phyloP scores from a whole-genome alignment of 768 basidiomycete species.

The Tulasnella sp. region DNA sequence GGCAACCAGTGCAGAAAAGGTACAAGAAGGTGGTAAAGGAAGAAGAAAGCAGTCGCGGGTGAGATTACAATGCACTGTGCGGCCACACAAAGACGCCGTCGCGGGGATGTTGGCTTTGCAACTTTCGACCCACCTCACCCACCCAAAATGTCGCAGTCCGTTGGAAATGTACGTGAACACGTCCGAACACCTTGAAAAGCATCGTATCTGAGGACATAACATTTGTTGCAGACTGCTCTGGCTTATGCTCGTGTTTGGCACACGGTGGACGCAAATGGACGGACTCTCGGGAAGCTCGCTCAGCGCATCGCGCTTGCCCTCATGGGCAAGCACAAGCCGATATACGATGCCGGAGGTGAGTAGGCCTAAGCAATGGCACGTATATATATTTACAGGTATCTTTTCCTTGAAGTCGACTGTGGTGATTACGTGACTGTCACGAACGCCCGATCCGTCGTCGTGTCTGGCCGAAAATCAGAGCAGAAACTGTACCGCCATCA shows the following conservation, averaged over 20 bases:
- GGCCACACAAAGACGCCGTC: background rate
- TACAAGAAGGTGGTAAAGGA: slow-evolving; percentile 30
- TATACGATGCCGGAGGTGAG: slow-evolving; percentile 84
- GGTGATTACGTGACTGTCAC: slow-evolving; percentile 98
- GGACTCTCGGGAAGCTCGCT: slow-evolving; percentile 89
- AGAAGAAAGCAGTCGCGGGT: background rate
- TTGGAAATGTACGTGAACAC: slow-evolving; percentile 9
- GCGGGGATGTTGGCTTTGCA: slow-evolving; percentile 2
- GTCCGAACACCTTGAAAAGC: background rate
- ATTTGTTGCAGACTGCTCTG: slow-evolving; percentile 65
- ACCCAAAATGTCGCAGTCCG: slow-evolving; percentile 10
- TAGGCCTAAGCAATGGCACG: background rate
- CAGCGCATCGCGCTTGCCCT: slow-evolving; percentile 88
- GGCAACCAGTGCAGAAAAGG: slow-evolving; percentile 25
- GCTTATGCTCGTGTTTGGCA: slow-evolving; percentile 97
- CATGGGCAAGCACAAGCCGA: slow-evolving; percentile 99
- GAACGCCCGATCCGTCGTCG: slow-evolving; percentile 68
- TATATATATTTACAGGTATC: background rate
- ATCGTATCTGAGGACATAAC: background rate
- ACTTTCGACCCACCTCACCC: slow-evolving; percentile 7
- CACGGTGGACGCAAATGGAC: slow-evolving; percentile 80
- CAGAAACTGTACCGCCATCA: slow-evolving; percentile 84
- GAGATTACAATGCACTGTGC: slow-evolving; percentile 11
- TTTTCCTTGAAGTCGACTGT: slow-evolving; percentile 61
- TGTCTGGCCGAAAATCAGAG: slow-evolving; percentile 81